phyloP scores from a whole-genome alignment of 345 rosid genomes.

The Eucalyptus regnans region DNA sequence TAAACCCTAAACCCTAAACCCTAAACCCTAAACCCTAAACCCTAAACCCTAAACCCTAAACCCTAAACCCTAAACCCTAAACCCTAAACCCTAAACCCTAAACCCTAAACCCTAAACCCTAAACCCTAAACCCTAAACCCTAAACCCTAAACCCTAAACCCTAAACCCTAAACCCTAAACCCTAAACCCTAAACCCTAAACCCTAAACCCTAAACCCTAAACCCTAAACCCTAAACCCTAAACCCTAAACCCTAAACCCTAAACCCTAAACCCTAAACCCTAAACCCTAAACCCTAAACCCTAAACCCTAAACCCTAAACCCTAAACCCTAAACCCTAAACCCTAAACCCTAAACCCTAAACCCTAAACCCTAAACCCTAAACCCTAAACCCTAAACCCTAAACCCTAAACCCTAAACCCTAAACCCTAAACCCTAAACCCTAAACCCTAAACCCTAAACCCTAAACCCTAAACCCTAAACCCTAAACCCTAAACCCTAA shows the following conservation, averaged over 20 bases:
- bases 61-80: background rate
- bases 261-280: background rate
- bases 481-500: background rate
- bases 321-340: background rate
- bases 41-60: slow-evolving; percentile 1
- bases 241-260: background rate
- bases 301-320: background rate
- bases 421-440: slow-evolving; percentile 1
- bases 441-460: background rate
- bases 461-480: background rate
- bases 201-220: background rate
- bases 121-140: background rate
- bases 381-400: background rate
- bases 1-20: background rate
- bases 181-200: background rate
- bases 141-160: background rate
- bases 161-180: background rate
- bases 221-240: background rate
- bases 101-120: background rate
- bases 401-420: background rate
- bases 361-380: background rate
- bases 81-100: background rate
- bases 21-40: slow-evolving; percentile 3
- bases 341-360: background rate
- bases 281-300: background rate